These are phyloP conservation scores for Magnusiomyces starmeri DNA, from an alignment of 1,139 yeast species.

Conservation along the genomic window DNA sequence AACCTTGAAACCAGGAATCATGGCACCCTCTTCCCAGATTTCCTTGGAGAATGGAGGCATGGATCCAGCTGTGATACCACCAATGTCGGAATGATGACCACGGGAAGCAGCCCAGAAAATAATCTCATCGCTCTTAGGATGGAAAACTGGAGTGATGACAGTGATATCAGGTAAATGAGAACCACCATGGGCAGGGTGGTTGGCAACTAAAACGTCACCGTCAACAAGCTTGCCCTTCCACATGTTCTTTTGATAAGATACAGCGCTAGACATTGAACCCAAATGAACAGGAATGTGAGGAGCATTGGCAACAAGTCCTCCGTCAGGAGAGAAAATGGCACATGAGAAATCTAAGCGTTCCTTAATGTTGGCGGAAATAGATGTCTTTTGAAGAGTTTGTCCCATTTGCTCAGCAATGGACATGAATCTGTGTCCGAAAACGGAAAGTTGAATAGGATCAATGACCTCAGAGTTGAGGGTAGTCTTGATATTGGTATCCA, in stretches of 20 bases:
- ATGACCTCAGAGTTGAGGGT: constrained; percentile 35
- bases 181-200: constrained; percentile 77
- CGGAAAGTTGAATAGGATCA: constrained; percentile 68
- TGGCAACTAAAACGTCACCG: constrained; percentile 71
- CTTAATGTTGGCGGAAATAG: constrained; percentile 80
- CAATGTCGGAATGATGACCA: constrained; percentile 65
- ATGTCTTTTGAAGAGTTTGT: constrained; percentile 65
- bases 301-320: constrained; percentile 77
- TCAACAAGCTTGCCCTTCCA: constrained; percentile 55
- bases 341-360: constrained; percentile 81
- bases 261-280: constrained; percentile 86
- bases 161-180: constrained; percentile 77
- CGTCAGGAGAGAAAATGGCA: constrained; percentile 68
- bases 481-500: constrained; percentile 22
- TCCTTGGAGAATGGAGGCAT: constrained; percentile 58
- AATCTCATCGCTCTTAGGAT: constrained; percentile 40
- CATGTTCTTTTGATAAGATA: constrained; percentile 53
- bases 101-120: constrained; percentile 58
- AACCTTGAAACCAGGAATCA: constrained; percentile 48
- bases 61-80: constrained; percentile 60
- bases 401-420: constrained; percentile 91
- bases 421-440: constrained; percentile 80
- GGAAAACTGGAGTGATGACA: constrained; percentile 72
- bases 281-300: constrained; percentile 85
- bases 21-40: constrained; percentile 59